Conservation (phyloP, 108 stramenopile genomes). For the Phaeodactylum tricornutum region DNA sequence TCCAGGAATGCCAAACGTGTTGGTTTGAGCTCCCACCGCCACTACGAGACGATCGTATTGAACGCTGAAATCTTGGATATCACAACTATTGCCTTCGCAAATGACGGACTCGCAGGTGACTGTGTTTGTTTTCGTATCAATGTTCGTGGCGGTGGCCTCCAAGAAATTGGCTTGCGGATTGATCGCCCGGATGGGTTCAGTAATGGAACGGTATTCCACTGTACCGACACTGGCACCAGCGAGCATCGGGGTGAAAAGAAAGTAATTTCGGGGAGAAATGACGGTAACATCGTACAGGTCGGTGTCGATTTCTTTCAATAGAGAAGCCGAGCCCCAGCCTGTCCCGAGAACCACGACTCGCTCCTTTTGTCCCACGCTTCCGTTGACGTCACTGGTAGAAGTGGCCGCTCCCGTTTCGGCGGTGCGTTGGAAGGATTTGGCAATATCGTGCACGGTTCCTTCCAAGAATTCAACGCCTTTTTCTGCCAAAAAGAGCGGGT, state of each 20-base stretch:
- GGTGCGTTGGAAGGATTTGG: background rate
- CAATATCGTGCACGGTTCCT: constrained; percentile 15
- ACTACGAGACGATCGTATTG: constrained; percentile 80
- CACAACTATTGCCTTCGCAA: constrained; percentile 86
- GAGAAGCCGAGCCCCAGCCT: constrained; percentile 89
- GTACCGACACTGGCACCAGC: constrained; percentile 92
- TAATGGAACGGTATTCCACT: constrained; percentile 87
- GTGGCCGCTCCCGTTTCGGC: background rate
- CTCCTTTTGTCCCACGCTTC: constrained; percentile 26
- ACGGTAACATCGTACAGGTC: constrained; percentile 82
- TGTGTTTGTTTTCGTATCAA: constrained; percentile 51
- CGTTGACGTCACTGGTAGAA: background rate
- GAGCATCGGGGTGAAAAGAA: constrained; percentile 95
- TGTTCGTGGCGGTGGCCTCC: constrained; percentile 77
- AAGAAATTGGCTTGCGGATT: constrained; percentile 76
- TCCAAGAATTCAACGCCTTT: constrained; percentile 66
- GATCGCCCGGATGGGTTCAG: constrained; percentile 86
- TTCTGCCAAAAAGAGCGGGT: constrained; percentile 78
- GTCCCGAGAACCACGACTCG: constrained; percentile 86
- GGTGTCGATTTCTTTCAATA: constrained; percentile 78
- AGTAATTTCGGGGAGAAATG: constrained; percentile 87
- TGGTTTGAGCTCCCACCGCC: constrained; percentile 89
- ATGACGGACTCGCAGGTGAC: constrained; percentile 80
- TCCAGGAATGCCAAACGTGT: constrained; percentile 91
- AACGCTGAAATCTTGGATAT: constrained; percentile 74